These are phyloP conservation scores for Gamarada debralockiae DNA, from an alignment of 495 filamentous ascomycete genomes.

Conservation along the genomic window DNA sequence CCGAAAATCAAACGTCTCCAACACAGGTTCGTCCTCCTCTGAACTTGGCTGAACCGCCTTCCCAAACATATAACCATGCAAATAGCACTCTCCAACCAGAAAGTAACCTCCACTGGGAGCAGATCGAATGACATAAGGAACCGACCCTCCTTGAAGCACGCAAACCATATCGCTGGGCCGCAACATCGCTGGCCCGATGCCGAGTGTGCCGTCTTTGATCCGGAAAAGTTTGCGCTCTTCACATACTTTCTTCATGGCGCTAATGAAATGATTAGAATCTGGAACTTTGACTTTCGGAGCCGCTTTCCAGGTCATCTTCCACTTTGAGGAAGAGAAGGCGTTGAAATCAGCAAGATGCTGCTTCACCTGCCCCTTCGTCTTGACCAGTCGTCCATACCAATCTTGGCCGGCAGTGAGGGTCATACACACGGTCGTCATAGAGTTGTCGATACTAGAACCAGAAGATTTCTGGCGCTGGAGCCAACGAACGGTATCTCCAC, in stretches of 20 bases:
- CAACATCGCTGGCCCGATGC: too few relatives aligned
- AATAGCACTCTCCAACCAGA: too few relatives aligned
- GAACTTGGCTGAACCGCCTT: too few relatives aligned
- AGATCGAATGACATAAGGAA: too few relatives aligned
- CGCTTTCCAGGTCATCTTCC: neutral
- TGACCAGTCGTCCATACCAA: neutral
- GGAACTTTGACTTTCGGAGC: neutral
- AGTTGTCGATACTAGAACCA: neutral
- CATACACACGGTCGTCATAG: neutral
- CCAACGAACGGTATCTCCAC: neutral
- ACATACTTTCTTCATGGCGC: neutral
- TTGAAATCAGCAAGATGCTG: conserved; percentile 2
- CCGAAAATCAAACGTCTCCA: too few relatives aligned
- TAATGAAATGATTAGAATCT: neutral
- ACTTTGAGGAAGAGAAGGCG: neutral
- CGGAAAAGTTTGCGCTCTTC: neutral
- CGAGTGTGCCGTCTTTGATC: too few relatives aligned
- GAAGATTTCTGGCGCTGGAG: conserved; percentile 2
- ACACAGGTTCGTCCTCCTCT: too few relatives aligned
- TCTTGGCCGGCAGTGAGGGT: conserved; percentile 4
- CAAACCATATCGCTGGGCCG: too few relatives aligned
- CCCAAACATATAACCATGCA: too few relatives aligned
- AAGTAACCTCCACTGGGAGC: too few relatives aligned
- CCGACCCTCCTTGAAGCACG: too few relatives aligned
- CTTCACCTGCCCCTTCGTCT: neutral